Base-by-base conservation (phyloP, 257 asterid genomes). In the Gentiana dahurica region DNA sequence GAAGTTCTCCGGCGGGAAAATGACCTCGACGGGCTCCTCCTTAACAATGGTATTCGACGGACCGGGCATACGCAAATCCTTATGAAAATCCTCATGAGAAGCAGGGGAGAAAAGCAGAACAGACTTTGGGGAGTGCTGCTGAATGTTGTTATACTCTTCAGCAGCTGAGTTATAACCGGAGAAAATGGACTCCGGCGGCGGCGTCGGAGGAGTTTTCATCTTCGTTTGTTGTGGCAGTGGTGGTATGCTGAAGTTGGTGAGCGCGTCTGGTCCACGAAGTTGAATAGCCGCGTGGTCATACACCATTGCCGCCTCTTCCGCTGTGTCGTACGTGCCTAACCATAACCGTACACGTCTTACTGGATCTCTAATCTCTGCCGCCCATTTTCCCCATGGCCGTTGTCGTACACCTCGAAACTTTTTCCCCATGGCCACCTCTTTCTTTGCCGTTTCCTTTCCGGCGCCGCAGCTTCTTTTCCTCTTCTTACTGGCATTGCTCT, bases 301-400 rank as follows among this genome's bases (percentile, higher is more conserved):
- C 53, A 87, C 95, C 95, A 87, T 84, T 1, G 98, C 98, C 3
- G 98, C 98, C 70, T 91, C 98, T 73, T 91, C 98, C 36, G 95
- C 98, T 50, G 98, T 91, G 12, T 85, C 74, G 73, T 87, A 91
- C 7, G 98, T 87, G 53, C 98, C 98, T 6, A 91, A 71, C 96
- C 96, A 87, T 8, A 91, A 77, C 37, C 96, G 86, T 60, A 81
- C 89, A 58, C 96, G 94, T 32, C 87, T 75, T 49, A 41, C 12
- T 4, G 98, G 98, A 67, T 90, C 98, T 49, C 98, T 78, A 38
- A 90, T 90, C 89, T 90, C 98, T 10, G 96, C 98, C 79, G 98
- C 96, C 95, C 96, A 91, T 65, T 91, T 91, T 2, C 98, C 98
- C 96, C 98, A 91, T 10, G 96, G 95, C 77, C 98, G 66, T 71